Base-by-base conservation (phyloP, 208 protist genomes). In the Crithidia fasciculata region DNA sequence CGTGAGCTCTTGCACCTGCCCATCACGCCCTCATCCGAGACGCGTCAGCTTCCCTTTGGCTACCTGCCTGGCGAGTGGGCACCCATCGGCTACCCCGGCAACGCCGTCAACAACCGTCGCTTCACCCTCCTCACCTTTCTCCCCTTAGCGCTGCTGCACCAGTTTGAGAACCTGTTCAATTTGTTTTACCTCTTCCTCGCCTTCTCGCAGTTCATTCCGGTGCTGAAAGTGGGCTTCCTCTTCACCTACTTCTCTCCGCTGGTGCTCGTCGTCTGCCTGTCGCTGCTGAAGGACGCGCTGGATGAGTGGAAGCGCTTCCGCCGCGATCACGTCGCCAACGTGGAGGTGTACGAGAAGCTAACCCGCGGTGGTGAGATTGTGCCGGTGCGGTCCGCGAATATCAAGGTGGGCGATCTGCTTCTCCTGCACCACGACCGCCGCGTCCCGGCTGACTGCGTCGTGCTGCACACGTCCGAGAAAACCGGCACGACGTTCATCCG, bases 201-300 rank as follows among this genome's bases (percentile, higher is more conserved):
- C n/a, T 74, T 93, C 37, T 93, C 93, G 61, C 93, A 97, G 79
- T 73, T 95, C 36, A 78, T 95, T 37, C 86, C 89, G 10, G 77
- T 66, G 70, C 81, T 95, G 8, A 84, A 95, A 63, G 90, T 95
- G 18, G 96, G 97, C 13, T 98, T 98, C 76, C 56, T 98, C 60
- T 97, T 99, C 75, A 99, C 97, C 5, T 99, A 99, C 77, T 88
- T 99, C 53, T 92, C 96, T 9, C 98, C 98, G 43, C 82, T 99
- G 2, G 83, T 85, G 10, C 84, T 99, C 75, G 96, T 99, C 19
- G 82, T 99, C 18, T 64, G 69, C 16, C 74, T 99, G 5, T 97
- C 96, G 3, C 73, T 98, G 19, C 57, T 90, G 15, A 99, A 99
- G 80, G 97, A 99, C 66, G 94, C 88, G 4, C 85, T 96, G 69